Conservation (phyloP, 768 basidiomycete species). For the Suillus cothurnatus region DNA sequence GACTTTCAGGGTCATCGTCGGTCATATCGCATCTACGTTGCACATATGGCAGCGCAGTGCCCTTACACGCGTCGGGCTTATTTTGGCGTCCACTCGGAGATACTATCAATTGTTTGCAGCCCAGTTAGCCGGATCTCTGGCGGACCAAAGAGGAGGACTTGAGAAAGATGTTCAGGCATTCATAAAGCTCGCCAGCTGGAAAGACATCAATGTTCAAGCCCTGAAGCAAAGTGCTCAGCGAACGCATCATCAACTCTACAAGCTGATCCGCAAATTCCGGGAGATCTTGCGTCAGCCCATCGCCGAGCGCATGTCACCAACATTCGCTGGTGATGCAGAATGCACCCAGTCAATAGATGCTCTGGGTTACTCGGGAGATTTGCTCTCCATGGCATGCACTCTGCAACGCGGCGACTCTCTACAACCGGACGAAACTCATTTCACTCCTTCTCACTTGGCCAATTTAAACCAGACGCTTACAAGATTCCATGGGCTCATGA, state of each 20-base stretch:
- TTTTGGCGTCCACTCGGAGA: conserved; percentile 61
- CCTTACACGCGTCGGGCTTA: conserved; percentile 51
- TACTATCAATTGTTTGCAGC: conserved; percentile 67
- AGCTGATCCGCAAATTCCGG: conserved; percentile 89
- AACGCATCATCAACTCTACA: conserved; percentile 91
- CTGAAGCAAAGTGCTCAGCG: conserved; percentile 87
- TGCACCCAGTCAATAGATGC: conserved; percentile 16
- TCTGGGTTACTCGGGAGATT: conserved; percentile 7
- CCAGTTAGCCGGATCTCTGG: conserved; percentile 49
- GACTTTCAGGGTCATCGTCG: conserved; percentile 62
- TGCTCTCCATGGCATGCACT: neutral
- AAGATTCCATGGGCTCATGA: conserved; percentile 50
- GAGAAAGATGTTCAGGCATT: conserved; percentile 84
- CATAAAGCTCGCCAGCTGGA: conserved; percentile 98
- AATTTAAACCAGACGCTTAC: conserved; percentile 53
- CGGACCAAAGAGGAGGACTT: conserved; percentile 55
- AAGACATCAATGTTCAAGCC: conserved; percentile 93
- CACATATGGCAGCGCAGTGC: conserved; percentile 28
- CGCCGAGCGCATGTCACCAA: conserved; percentile 39
- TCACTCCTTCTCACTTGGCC: conserved; percentile 40
- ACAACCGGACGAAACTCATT: conserved; percentile 1
- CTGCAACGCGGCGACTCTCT: neutral
- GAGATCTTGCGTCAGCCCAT: conserved; percentile 81
- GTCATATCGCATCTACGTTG: conserved; percentile 37
- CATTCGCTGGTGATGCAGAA: conserved; percentile 41